Evolutionary conservation across 2,329 filamentous ascomycete genomes (phyloP), one percentile per base, ranked within the genome.

Genomic region (Sporothrix brunneoviolacea): DNA sequence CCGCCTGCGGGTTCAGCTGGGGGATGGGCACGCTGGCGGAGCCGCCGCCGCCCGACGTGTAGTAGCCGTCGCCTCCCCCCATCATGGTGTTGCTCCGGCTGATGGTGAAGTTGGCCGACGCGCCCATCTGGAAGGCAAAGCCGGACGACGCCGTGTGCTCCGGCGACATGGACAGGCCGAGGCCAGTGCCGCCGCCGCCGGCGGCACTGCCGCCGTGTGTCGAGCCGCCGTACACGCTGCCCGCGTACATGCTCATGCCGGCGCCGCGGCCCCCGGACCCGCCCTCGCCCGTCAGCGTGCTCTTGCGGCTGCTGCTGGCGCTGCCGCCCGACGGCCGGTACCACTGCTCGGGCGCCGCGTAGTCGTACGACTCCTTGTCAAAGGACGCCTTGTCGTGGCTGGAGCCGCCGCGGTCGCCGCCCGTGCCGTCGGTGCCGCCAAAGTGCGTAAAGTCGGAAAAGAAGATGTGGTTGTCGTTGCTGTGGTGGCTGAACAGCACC

Each of bases 361-460:
- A 89, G 59, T 87, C 81, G 64, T 88, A 88, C 8, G 72, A 71
- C 61, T 88, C 86, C 54, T 82, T 81, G 57, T 86, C 82, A 55
- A 84, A 81, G 3, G 68, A 71, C 3, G 62, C 63, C 56, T 68
- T 69, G 52, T 74, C 72, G n/a, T 40, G 22, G 46, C 41, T 36
- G 67, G 63, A 4, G 22, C 13, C 22, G 51, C 12, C 13, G 37
- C 3, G 27, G 18, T 18, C 27, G 8, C 62, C 62, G 67, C 58
- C 70, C 54, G 59, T 71, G 54, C 59, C 69, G 54, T 59, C 71
- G 55, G 72, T 68, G 27, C 66, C 63, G 40, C 70, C 70, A 40
- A 80, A 66, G 15, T 69, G 67, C 3, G 71, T 73, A 48, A 82
- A 77, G 59, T 88, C 84, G 46, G 80, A 75, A 54, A 86, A 80